These are phyloP conservation scores for Linderniella brevidens DNA, from an alignment of 257 asterid genomes.

Conservation along the genomic window DNA sequence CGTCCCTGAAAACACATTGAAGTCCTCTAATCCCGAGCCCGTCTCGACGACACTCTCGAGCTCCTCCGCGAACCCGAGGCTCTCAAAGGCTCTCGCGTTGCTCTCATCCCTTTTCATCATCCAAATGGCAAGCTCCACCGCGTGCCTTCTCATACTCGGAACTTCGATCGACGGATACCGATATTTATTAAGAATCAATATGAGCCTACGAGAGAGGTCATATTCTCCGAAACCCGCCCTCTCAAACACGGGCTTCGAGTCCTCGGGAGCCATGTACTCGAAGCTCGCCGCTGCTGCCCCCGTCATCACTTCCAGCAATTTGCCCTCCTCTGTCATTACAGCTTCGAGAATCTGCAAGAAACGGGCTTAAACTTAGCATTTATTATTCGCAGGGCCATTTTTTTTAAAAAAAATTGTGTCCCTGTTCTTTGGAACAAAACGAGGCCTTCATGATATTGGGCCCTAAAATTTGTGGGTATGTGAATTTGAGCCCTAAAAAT, in stretches of 20 bases:
- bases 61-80: slow-evolving; percentile 42
- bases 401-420: too few relatives aligned
- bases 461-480: too few relatives aligned
- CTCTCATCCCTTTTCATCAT: slow-evolving; percentile 52
- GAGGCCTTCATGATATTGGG: too few relatives aligned
- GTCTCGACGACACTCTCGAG: slow-evolving; percentile 56
- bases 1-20: slow-evolving; percentile 70
- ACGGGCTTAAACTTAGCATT: too few relatives aligned
- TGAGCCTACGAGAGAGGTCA: slow-evolving; percentile 33
- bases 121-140: slow-evolving; percentile 65
- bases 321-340: slow-evolving; percentile 57
- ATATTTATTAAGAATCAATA: slow-evolving; percentile 27
- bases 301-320: slow-evolving; percentile 72
- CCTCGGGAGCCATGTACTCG: slow-evolving; percentile 36
- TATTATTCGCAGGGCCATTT: too few relatives aligned
- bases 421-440: too few relatives aligned
- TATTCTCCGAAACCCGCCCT: slow-evolving; percentile 24
- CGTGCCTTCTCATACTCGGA: slow-evolving; percentile 72
- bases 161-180: slow-evolving; percentile 47
- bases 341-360: slow-evolving; percentile 60
- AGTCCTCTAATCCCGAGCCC: slow-evolving; percentile 72
- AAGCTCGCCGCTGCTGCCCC: slow-evolving; percentile 62
- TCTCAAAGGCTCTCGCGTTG: slow-evolving; percentile 21
- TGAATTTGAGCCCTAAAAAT: too few relatives aligned
- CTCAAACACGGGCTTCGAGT: slow-evolving; percentile 29